Percentiles rank a stretch among this genome's conserved stretches.
phyloP scores from a whole-genome alignment of 371 early-diverging fungal genomes.

The Blakeslea trispora region DNA sequence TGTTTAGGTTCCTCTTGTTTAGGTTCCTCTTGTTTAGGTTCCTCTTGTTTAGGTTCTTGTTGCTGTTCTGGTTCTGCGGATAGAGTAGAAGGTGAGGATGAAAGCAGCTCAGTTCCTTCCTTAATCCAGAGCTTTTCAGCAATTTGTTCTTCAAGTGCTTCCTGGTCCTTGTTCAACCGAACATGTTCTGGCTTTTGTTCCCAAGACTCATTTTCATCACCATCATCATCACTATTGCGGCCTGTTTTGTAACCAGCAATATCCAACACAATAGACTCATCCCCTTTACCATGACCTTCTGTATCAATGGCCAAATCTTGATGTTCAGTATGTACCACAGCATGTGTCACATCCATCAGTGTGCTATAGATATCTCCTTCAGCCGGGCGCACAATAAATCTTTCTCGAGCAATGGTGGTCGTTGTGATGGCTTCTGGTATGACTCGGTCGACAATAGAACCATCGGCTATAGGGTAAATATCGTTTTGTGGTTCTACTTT shows the following conservation, averaged over 20 bases:
- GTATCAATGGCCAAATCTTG: conserved; percentile 3
- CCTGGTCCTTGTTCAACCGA: neutral
- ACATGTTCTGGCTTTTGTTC: neutral
- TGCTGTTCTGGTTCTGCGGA: too few species aligned
- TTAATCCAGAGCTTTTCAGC: neutral
- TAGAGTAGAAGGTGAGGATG: too few species aligned
- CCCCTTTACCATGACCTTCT: conserved; percentile 25
- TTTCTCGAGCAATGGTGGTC: conserved; percentile 48
- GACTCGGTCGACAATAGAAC: conserved; percentile 41
- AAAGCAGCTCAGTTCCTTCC: too few species aligned
- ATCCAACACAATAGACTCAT: conserved; percentile 55
- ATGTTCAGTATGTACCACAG: conserved; percentile 24
- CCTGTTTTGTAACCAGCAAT: conserved; percentile 65
- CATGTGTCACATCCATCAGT: conserved; percentile 50
- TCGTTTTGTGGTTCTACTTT: conserved; percentile 29
- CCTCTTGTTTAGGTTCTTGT: too few species aligned
- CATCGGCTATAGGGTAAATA: conserved; percentile 38
- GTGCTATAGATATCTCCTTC: conserved; percentile 40
- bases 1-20: neutral
- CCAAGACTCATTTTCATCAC: conserved; percentile 1
- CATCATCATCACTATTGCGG: conserved; percentile 2
- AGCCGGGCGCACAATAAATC: conserved; percentile 50
- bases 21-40: neutral
- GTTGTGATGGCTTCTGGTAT: conserved; percentile 48
- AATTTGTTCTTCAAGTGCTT: conserved; percentile 4